Percentiles rank a stretch among this genome's conserved stretches.
phyloP scores from a whole-genome alignment of 176 grass and related monocot genomes.

The Musa itinerans region DNA sequence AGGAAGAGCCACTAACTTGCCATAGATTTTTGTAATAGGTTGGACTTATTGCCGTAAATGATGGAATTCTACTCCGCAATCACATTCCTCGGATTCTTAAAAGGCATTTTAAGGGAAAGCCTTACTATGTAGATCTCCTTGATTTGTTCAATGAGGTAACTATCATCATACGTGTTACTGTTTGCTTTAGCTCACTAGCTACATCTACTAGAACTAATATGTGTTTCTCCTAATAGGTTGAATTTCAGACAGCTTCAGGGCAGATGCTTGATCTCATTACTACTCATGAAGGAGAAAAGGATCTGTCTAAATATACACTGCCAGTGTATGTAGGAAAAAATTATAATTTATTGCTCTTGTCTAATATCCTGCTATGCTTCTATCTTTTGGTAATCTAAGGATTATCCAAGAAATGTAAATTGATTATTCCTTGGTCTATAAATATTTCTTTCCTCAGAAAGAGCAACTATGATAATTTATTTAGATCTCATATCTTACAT shows the following conservation, averaged over 20 bases:
- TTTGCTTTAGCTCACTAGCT: constrained; percentile 3
- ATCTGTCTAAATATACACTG: constrained; percentile 76
- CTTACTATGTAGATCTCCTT: constrained; percentile 90
- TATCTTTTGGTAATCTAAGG: too few species aligned
- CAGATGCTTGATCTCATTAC: constrained; percentile 95
- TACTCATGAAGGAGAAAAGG: constrained; percentile 91
- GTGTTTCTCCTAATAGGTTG: constrained; percentile 51
- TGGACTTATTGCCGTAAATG: constrained; percentile 95
- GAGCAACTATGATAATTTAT: neutral
- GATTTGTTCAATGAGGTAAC: constrained; percentile 96
- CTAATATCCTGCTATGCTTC: too few species aligned
- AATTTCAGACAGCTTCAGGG: constrained; percentile 97
- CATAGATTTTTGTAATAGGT: constrained; percentile 42
- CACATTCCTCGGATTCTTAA: constrained; percentile 89
- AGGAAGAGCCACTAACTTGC: neutral
- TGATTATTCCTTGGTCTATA: neutral
- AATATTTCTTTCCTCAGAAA: neutral
- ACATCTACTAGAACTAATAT: constrained; percentile 4
- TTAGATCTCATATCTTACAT: neutral
- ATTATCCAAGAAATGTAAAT: too few species aligned
- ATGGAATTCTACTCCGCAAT: constrained; percentile 90
- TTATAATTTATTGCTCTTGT: too few species aligned
- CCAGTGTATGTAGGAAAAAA: constrained; percentile 48
- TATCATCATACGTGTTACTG: constrained; percentile 12
- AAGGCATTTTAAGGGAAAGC: constrained; percentile 71